These are phyloP conservation scores for Rhodotorula toruloides DNA, from an alignment of 768 basidiomycete genomes.

Conservation along the genomic window DNA sequence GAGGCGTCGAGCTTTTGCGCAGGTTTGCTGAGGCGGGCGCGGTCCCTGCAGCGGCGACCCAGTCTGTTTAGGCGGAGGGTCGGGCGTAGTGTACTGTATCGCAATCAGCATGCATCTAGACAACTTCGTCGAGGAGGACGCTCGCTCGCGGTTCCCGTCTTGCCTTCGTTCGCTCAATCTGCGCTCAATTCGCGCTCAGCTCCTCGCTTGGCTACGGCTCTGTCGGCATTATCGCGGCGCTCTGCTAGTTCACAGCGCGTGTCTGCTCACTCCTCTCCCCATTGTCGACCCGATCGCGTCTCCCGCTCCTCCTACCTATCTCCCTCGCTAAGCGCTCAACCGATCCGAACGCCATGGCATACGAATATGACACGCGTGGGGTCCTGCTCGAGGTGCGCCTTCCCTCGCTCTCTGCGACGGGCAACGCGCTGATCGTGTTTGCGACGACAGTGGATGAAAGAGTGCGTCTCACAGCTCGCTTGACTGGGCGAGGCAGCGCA, in stretches of 20 bases:
- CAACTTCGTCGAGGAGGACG: too few species aligned
- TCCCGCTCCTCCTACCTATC: background rate
- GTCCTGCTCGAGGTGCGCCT: constrained; percentile 32
- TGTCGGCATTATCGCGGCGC: too few species aligned
- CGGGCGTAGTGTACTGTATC: too few species aligned
- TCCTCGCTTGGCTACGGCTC: too few species aligned
- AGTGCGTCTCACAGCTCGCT: constrained; percentile 6
- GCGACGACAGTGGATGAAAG: constrained; percentile 31
- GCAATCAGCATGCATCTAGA: background rate
- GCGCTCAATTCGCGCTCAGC: too few species aligned
- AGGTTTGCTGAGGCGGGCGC: background rate
- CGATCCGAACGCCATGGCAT: constrained; percentile 1
- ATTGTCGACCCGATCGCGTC: background rate
- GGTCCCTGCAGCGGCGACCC: background rate
- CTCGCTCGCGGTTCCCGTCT: too few species aligned
- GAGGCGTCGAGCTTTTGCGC: constrained; percentile 20
- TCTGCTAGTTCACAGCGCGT: too few species aligned
- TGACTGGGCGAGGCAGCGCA: background rate
- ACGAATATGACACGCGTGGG: constrained; percentile 32
- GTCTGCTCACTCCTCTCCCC: too few species aligned
- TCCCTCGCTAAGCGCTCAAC: background rate
- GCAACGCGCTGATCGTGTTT: background rate
- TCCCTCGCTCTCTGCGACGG: background rate
- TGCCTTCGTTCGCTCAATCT: too few species aligned
- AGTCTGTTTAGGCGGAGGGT: background rate